Evolutionary conservation across 2,329 filamentous ascomycete species (phyloP).

Genomic region (Trichoderma sp.): DNA sequence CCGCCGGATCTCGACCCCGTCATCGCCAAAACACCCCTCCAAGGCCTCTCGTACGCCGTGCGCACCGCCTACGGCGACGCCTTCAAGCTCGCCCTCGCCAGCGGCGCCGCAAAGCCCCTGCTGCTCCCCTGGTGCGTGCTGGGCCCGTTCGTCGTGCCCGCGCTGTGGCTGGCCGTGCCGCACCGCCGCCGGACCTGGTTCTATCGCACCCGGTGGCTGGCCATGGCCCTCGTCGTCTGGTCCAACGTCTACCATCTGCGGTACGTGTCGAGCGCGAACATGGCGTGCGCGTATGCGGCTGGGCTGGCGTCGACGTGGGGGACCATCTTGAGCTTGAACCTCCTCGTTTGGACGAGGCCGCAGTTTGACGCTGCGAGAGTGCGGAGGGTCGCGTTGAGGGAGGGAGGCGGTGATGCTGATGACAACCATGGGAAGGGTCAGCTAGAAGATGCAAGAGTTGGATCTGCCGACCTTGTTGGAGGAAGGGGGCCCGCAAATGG

Average conservation of each 20-base stretch:
- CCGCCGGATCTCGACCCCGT: conserved; percentile 7
- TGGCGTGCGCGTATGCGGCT: conserved; percentile 52
- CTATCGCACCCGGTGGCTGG: conserved; percentile 52
- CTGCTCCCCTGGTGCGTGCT: conserved; percentile 56
- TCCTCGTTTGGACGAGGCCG: conserved; percentile 57
- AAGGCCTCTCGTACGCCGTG: conserved; percentile 36
- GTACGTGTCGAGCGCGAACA: conserved; percentile 53
- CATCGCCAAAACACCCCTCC: conserved; percentile 19
- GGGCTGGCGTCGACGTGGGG: conserved; percentile 57
- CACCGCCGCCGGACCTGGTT: conserved; percentile 55
- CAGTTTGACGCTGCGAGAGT: conserved; percentile 60
- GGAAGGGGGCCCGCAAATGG: neutral
- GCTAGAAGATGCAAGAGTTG: neutral
- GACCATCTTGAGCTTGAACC: conserved; percentile 51
- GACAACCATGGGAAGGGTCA: neutral
- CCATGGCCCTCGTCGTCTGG: conserved; percentile 48
- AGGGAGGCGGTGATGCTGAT: neutral
- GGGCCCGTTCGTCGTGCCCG: conserved; percentile 52
- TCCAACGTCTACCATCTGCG: conserved; percentile 50
- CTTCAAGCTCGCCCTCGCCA: conserved; percentile 43
- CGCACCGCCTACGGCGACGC: conserved; percentile 41
- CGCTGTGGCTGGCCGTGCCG: conserved; percentile 59
- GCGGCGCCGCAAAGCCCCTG: conserved; percentile 50
- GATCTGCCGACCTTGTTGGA: neutral
- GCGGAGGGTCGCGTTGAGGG: conserved; percentile 36